Evolutionary conservation across 2,329 filamentous ascomycete genomes (phyloP).

Genomic region (Bipolaris oryzae): DNA sequence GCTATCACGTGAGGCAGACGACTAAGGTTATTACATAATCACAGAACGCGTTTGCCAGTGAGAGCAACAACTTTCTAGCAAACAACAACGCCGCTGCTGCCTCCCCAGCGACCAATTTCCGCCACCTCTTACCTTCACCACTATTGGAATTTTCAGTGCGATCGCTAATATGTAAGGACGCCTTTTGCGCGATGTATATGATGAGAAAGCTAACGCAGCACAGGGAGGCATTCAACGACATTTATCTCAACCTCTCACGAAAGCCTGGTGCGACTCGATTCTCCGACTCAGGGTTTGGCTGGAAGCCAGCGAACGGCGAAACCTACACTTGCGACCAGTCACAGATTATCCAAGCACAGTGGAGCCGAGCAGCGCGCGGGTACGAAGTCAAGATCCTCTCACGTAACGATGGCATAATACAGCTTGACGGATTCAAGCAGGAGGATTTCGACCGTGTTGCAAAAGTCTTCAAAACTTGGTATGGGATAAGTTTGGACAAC

Average conservation of each 20-base stretch:
- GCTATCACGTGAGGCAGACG: conserved; percentile 10
- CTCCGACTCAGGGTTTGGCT: conserved; percentile 90
- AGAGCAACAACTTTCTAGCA: conserved; percentile 9
- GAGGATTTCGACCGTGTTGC: conserved; percentile 90
- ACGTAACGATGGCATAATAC: conserved; percentile 82
- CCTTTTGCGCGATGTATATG: not conserved
- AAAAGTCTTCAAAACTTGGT: conserved; percentile 98
- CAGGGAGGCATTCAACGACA: conserved; percentile 95
- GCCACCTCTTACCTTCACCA: not conserved
- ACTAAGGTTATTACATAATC: conserved; percentile 11
- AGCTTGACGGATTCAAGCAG: conserved; percentile 92
- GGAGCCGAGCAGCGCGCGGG: conserved; percentile 90
- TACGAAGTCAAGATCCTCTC: conserved; percentile 93
- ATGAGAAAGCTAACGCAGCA: conserved; percentile 1
- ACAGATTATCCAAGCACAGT: conserved; percentile 86
- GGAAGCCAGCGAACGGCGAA: conserved; percentile 88
- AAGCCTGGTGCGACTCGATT: conserved; percentile 92
- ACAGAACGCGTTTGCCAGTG: conserved; percentile 19
- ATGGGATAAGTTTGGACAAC: conserved; percentile 88
- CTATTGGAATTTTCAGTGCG: not conserved
- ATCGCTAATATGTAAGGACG: conserved; percentile 9
- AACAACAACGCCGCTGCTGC: conserved; percentile 4
- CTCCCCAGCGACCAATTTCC: not conserved
- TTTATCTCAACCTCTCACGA: conserved; percentile 94
- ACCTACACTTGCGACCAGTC: conserved; percentile 90